Evolutionary conservation across 495 filamentous ascomycete species (phyloP).

Genomic region (Evansstolkia leycettana): DNA sequence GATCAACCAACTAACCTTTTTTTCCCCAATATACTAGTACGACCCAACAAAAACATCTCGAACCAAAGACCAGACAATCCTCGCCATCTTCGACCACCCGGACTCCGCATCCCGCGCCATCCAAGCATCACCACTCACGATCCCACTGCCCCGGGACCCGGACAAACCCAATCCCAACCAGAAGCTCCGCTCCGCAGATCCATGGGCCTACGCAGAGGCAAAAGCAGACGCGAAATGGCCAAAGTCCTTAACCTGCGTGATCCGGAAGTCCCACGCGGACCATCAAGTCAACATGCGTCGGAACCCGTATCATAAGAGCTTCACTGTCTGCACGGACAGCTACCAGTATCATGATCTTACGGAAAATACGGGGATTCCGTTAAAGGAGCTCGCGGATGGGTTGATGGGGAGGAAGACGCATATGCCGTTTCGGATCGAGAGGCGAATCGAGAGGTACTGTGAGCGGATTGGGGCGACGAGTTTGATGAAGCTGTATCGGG

Average conservation of each 20-base stretch:
- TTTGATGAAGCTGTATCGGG: slow-evolving; percentile 18
- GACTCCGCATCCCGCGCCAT: slow-evolving; percentile 22
- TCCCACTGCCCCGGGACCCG: slow-evolving; percentile 10
- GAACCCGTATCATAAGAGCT: slow-evolving; percentile 19
- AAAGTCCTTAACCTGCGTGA: slow-evolving; percentile 11
- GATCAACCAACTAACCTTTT: too few species aligned
- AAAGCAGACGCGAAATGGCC: slow-evolving; percentile 2
- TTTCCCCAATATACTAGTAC: too few species aligned
- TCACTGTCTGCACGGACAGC: slow-evolving; percentile 7
- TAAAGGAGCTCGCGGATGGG: slow-evolving; percentile 19
- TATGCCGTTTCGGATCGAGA: slow-evolving; percentile 5
- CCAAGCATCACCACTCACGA: slow-evolving; percentile 19
- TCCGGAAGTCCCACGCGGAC: slow-evolving; percentile 15
- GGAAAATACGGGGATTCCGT: slow-evolving; percentile 10
- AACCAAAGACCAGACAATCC: slow-evolving; percentile 7
- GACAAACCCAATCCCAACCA: background rate
- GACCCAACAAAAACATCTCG: too few species aligned
- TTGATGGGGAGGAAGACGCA: slow-evolving; percentile 12
- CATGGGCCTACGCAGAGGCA: background rate
- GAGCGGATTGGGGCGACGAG: slow-evolving; percentile 10
- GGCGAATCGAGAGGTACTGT: slow-evolving; percentile 6
- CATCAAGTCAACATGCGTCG: slow-evolving; percentile 13
- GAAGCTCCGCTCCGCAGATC: background rate
- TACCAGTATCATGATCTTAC: slow-evolving; percentile 16
- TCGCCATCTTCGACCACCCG: slow-evolving; percentile 26